Conservation (phyloP, 768 basidiomycete species). For the Collybiopsis luxurians region DNA sequence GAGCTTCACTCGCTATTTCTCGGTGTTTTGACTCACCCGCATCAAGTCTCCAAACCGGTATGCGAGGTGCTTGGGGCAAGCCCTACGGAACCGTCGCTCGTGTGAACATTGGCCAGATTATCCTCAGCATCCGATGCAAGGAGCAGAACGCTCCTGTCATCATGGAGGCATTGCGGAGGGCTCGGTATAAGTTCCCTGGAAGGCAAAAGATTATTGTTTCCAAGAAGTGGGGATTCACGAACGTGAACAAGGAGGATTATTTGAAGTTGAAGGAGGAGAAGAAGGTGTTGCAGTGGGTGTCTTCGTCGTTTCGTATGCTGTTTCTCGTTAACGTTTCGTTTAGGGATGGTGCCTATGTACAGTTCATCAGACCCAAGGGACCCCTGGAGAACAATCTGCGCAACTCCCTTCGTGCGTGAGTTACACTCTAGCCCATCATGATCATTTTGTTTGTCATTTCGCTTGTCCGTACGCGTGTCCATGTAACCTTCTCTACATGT, state of each 20-base stretch:
- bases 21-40: not conserved
- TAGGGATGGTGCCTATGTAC: constrained; percentile 93
- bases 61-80: constrained; percentile 99
- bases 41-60: constrained; percentile 86
- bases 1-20: constrained; percentile 16
- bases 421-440: too few relatives aligned
- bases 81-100: constrained; percentile 95
- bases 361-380: constrained; percentile 90
- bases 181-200: constrained; percentile 99
- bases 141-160: constrained; percentile 84
- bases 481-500: constrained; percentile 3
- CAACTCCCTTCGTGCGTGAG: constrained; percentile 74
- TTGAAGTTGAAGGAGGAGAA: constrained; percentile 85
- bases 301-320: not conserved
- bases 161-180: constrained; percentile 95
- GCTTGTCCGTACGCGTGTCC: too few relatives aligned
- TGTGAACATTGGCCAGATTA: constrained; percentile 96
- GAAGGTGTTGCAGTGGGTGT: constrained; percentile 80
- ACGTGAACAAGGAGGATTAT: constrained; percentile 89
- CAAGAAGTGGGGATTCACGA: constrained; percentile 99
- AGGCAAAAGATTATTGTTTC: constrained; percentile 96
- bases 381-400: constrained; percentile 82
- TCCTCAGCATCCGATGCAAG: constrained; percentile 85
- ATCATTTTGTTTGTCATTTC: constrained; percentile 5
- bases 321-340: constrained; percentile 5